Evolutionary conservation across 176 grass and related monocot genomes (phyloP), one percentile per base, ranked within the genome.

Genomic region (Avena atlantica): DNA sequence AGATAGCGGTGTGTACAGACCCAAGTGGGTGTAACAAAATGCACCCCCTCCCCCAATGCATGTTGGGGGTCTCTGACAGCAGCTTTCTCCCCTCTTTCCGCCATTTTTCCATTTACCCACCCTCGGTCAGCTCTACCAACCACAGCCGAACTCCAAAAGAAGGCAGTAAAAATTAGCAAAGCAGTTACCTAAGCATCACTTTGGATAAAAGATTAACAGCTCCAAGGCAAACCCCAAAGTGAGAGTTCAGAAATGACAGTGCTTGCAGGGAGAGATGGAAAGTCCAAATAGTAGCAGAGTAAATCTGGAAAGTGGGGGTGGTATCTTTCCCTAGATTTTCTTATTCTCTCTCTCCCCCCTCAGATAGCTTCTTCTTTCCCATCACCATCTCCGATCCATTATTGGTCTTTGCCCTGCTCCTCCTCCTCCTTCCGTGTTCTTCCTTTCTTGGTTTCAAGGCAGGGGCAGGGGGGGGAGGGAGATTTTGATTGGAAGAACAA

Each of bases 241-340:
- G 40, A 31, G 6, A 51, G 48, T 50, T 2, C 16, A n/a, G 47
- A 36, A 67, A 67, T 45, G 24, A 27, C 23, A 51, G 42, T 12
- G 58, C 9, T 44, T 70, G 47, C 13, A 64, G 25, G 14, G n/a
- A 60, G n/a, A 60, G 76, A 80, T 16, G n/a, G 37, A 84, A 87
- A 91, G 86, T 72, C 44, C 52, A 85, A 75, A 40, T 79, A 49
- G 59, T 79, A 49, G 59, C 19, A 80, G 85, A 73, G 89, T 91
- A 91, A 91, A 91, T 85, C 86, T 45, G 82, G 76, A 81, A 85
- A 88, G 90, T 88, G 90, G 90, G 86, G 9, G 86, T 57, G 86
- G 82, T 78, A 91, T 88, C 89, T 88, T 78, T 88, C 70, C 78
- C 62, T 82, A 82, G 82, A 86, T 91, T 88, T 92, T 87, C 80